phyloP scores from a whole-genome alignment of 2,329 filamentous ascomycete genomes.

The Trichoderma polysporum region DNA sequence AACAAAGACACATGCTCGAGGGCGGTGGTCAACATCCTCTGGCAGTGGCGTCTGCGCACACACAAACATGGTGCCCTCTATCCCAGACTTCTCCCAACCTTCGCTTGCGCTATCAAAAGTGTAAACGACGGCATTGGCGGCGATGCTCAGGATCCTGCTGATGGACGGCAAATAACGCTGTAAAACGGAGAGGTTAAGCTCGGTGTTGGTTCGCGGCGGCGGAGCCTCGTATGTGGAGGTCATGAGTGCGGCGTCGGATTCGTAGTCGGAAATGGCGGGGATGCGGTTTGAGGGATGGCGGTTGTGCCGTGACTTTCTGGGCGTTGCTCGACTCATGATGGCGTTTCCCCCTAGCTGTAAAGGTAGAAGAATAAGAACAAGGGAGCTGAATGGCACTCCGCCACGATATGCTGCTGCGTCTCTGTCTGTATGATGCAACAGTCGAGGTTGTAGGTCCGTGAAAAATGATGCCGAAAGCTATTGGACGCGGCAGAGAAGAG shows the following conservation, averaged over 20 bases:
- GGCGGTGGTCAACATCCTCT: constrained; percentile 34
- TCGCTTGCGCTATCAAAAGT: constrained; percentile 64
- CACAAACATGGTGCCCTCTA: constrained; percentile 88
- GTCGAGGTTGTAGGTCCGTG: background rate
- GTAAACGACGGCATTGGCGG: constrained; percentile 85
- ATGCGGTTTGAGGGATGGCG: constrained; percentile 43
- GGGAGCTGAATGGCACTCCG: background rate
- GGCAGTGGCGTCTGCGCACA: constrained; percentile 60
- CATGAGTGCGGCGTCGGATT: constrained; percentile 59
- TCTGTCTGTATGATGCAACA: background rate
- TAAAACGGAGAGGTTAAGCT: constrained; percentile 84
- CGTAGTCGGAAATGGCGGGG: constrained; percentile 58
- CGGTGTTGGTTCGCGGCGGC: constrained; percentile 70
- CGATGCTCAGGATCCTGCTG: constrained; percentile 71
- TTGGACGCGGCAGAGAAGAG: background rate
- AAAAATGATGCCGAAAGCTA: too few relatives aligned
- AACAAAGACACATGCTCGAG: constrained; percentile 63
- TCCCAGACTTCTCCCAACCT: constrained; percentile 79
- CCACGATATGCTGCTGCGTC: background rate
- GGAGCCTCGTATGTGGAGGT: constrained; percentile 43
- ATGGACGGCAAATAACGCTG: constrained; percentile 77
- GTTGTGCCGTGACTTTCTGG: constrained; percentile 41
- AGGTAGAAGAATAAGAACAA: background rate
- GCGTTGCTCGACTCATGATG: constrained; percentile 46
- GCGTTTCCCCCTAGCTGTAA: background rate